Conservation (phyloP, 2,329 filamentous ascomycete species). For the Aspergillus texensis region DNA sequence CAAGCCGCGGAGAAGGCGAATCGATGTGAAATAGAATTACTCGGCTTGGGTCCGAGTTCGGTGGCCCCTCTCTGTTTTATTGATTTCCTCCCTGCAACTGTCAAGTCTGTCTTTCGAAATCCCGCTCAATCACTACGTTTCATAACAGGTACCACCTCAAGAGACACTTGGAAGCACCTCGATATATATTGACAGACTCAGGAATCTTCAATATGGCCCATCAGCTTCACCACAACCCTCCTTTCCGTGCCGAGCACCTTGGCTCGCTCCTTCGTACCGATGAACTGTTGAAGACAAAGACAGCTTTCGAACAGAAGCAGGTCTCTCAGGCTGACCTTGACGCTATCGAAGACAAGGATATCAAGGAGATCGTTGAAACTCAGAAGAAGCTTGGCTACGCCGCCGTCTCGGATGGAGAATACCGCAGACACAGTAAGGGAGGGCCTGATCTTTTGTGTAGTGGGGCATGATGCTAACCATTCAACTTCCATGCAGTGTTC, state of each 20-base stretch:
- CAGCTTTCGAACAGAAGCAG: constrained; percentile 59
- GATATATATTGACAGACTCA: neutral
- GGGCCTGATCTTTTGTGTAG: neutral
- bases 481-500: constrained; percentile 47
- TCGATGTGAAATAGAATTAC: neutral
- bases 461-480: neutral
- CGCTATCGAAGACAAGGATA: constrained; percentile 65
- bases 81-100: neutral
- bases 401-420: constrained; percentile 71
- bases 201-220: constrained; percentile 30
- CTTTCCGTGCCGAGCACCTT: constrained; percentile 73
- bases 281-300: constrained; percentile 62
- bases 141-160: neutral
- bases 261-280: constrained; percentile 70
- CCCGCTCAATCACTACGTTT: neutral
- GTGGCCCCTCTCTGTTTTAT: neutral
- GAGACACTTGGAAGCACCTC: neutral
- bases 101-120: neutral
- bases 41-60: neutral
- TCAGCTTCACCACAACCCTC: constrained; percentile 51
- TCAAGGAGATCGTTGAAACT: constrained; percentile 65
- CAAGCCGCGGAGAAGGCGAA: constrained; percentile 4
- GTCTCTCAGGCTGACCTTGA: constrained; percentile 59
- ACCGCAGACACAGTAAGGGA: constrained; percentile 50
- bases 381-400: constrained; percentile 66